Percentiles rank a stretch among this genome's conserved stretches.
These are phyloP conservation scores for Priceomyces fermenticarens DNA, from an alignment of 805 yeast species.

Conservation along the genomic window DNA sequence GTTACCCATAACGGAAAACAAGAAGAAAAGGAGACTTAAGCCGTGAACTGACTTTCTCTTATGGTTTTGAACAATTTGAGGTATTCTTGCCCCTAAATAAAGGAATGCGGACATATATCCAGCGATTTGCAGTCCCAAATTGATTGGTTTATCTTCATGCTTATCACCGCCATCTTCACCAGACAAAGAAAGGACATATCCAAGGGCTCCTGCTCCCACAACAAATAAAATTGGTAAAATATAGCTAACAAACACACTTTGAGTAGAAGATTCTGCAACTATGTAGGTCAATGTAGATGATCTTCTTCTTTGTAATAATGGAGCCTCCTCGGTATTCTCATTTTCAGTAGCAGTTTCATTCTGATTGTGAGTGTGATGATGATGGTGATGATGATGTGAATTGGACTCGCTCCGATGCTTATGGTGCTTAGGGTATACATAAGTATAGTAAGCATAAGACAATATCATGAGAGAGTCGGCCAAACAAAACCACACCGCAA, in stretches of 20 bases:
- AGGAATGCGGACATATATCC: conserved; percentile 70
- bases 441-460: conserved; percentile 57
- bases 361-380: conserved; percentile 10
- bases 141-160: conserved; percentile 25
- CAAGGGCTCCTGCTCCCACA: conserved; percentile 57
- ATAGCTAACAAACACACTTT: conserved; percentile 47
- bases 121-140: conserved; percentile 58
- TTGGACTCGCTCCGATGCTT: conserved; percentile 4
- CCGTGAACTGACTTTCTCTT: conserved; percentile 79
- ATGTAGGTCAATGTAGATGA: conserved; percentile 52
- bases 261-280: conserved; percentile 45
- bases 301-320: conserved; percentile 44
- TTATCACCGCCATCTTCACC: conserved; percentile 17
- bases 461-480: conserved; percentile 61
- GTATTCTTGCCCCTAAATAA: conserved; percentile 71
- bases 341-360: conserved; percentile 9
- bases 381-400: conserved; percentile 11
- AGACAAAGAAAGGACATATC: conserved; percentile 48
- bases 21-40: conserved; percentile 75
- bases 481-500: conserved; percentile 75
- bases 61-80: conserved; percentile 83
- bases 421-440: conserved; percentile 40
- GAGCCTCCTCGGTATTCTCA: conserved; percentile 15
- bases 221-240: conserved; percentile 63
- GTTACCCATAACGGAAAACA: conserved; percentile 73